Conservation (phyloP, 2,329 filamentous ascomycete genomes). For the Fusarium udum region DNA sequence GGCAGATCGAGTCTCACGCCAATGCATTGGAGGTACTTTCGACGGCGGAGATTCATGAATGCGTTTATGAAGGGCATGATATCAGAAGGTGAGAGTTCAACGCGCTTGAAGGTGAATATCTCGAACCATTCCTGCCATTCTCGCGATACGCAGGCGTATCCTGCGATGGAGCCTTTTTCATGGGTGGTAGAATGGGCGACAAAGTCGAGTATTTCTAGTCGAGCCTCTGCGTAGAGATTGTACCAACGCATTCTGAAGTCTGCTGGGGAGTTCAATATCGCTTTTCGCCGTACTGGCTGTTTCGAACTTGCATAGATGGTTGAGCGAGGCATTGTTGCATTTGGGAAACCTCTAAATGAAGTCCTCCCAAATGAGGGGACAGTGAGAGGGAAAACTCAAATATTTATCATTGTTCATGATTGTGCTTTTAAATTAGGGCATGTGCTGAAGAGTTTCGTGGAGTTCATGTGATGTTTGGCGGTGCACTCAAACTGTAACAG, state of each 20-base stretch:
- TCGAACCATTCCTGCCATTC: background rate
- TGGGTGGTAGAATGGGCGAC: background rate
- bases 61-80: background rate
- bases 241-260: background rate
- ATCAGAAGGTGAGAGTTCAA: background rate
- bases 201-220: background rate
- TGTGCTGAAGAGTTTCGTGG: background rate
- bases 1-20: background rate
- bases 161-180: background rate
- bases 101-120: background rate
- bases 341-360: background rate
- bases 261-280: rapidly evolving
- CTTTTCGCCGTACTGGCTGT: background rate
- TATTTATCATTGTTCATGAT: rapidly evolving
- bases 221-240: background rate
- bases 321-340: no score
- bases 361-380: rapidly evolving
- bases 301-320: no score
- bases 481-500: background rate
- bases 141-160: background rate
- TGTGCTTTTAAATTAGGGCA: background rate
- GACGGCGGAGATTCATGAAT: background rate
- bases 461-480: background rate
- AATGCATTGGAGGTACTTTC: background rate
- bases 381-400: rapidly evolving